phyloP scores from a whole-genome alignment of 2,329 filamentous ascomycete genomes.

The Botrytis fabae region DNA sequence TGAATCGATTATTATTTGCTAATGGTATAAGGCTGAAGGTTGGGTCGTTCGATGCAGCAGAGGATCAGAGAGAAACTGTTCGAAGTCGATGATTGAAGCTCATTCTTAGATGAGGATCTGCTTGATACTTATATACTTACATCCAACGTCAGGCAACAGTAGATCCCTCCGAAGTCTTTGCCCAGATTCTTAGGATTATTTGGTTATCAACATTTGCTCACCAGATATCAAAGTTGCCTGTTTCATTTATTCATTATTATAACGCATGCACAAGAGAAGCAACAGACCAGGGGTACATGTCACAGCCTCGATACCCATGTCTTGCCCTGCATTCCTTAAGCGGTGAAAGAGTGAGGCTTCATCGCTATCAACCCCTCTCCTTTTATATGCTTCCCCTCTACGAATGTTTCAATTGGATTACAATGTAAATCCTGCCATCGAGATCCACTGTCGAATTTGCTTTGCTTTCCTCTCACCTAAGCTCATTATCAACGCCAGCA shows the following conservation, averaged over 20 bases:
- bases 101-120: background rate
- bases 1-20: background rate
- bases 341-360: slow-evolving; percentile 24
- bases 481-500: background rate
- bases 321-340: slow-evolving; percentile 21
- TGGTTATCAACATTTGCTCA: background rate
- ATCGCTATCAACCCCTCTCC: slow-evolving; percentile 6
- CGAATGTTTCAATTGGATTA: slow-evolving; percentile 10
- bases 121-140: slow-evolving; percentile 17
- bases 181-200: background rate
- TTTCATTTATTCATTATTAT: slow-evolving; percentile 9
- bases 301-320: slow-evolving; percentile 19
- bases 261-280: background rate
- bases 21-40: background rate
- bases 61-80: background rate
- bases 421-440: background rate
- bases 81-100: background rate
- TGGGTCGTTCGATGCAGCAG: background rate
- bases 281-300: slow-evolving; percentile 7
- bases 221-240: slow-evolving; percentile 7
- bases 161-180: background rate
- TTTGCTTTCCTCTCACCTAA: slow-evolving; percentile 15
- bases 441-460: background rate
- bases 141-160: slow-evolving; percentile 14
- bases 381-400: background rate